phyloP scores from a whole-genome alignment of 306 rosid genomes.

The Inga leiocalycina region DNA sequence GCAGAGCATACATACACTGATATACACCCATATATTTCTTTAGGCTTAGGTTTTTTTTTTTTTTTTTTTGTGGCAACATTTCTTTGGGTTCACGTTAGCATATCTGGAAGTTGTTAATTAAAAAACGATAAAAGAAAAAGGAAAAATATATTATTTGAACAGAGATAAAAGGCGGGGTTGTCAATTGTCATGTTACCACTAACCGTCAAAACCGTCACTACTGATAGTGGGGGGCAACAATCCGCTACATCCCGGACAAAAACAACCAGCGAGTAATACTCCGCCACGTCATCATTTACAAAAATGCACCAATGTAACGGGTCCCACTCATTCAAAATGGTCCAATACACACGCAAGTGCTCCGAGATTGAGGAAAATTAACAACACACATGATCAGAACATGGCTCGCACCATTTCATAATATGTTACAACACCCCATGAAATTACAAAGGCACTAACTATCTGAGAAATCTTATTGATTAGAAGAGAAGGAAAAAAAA shows the following conservation, averaged over 20 bases:
- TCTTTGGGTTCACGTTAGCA: too few relatives aligned
- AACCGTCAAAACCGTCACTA: constrained; percentile 62
- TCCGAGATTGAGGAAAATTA: neutral
- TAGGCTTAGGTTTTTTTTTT: too few relatives aligned
- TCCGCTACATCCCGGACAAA: constrained; percentile 1
- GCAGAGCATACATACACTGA: too few relatives aligned
- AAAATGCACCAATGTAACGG: neutral
- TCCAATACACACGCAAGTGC: neutral
- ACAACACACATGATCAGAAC: constrained; percentile 21
- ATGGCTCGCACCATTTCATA: neutral
- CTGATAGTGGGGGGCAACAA: constrained; percentile 23
- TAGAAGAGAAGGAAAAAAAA: neutral
- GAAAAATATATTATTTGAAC: neutral
- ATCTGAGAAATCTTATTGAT: neutral
- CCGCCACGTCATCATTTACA: constrained; percentile 17
- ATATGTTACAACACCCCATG: neutral
- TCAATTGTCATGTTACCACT: constrained; percentile 37
- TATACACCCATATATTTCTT: too few relatives aligned
- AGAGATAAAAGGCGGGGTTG: neutral
- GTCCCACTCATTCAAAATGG: neutral
- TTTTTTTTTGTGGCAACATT: too few relatives aligned
- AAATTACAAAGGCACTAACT: neutral
- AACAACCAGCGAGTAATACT: neutral
- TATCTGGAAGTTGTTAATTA: neutral
- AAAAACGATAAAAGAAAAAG: too few relatives aligned